Percentiles rank a stretch among this genome's conserved stretches.
phyloP scores from a whole-genome alignment of 805 yeast genomes.

The Isabelozyma rhagii region DNA sequence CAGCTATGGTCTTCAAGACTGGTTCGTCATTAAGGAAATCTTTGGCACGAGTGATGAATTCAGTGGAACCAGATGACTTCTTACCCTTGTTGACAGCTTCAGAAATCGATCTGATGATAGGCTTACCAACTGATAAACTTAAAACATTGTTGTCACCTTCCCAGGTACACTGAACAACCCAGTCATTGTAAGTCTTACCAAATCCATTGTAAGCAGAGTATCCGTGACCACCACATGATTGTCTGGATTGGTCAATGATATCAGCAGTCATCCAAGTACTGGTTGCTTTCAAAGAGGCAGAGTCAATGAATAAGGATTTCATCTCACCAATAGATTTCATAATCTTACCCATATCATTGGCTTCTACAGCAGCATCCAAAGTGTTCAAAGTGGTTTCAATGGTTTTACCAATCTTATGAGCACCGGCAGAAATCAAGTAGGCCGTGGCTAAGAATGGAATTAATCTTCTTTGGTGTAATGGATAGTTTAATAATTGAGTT shows the following conservation, averaged over 20 bases:
- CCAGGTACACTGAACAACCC: slow-evolving; percentile 50
- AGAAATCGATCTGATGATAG: slow-evolving; percentile 30
- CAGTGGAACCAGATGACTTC: slow-evolving; percentile 30
- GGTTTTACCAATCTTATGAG: slow-evolving; percentile 34
- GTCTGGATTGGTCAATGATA: slow-evolving; percentile 40
- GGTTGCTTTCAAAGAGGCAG: slow-evolving; percentile 44
- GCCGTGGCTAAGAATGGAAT: slow-evolving; percentile 42
- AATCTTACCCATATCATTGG: slow-evolving; percentile 28
- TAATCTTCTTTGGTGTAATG: slow-evolving; percentile 45
- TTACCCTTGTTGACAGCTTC: slow-evolving; percentile 26
- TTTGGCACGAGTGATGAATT: slow-evolving; percentile 28
- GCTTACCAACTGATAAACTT: slow-evolving; percentile 40
- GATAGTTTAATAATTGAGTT: slow-evolving; percentile 42
- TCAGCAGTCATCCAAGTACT: slow-evolving; percentile 44
- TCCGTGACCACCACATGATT: slow-evolving; percentile 49
- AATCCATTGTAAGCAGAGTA: slow-evolving; percentile 44
- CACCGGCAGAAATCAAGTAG: slow-evolving; percentile 36
- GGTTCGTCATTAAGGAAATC: slow-evolving; percentile 12
- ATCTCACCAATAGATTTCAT: slow-evolving; percentile 31
- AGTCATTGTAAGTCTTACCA: slow-evolving; percentile 43
- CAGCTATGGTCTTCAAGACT: slow-evolving; percentile 21
- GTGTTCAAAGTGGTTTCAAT: slow-evolving; percentile 25
- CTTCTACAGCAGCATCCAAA: slow-evolving; percentile 36
- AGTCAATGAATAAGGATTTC: slow-evolving; percentile 42
- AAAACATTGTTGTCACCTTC: slow-evolving; percentile 48